A percentile compares a stretch with the other conserved stretches of the same genome.
Evolutionary conservation across 2,329 filamentous ascomycete species (phyloP).

Genomic region (Penicillium rolfsii): DNA sequence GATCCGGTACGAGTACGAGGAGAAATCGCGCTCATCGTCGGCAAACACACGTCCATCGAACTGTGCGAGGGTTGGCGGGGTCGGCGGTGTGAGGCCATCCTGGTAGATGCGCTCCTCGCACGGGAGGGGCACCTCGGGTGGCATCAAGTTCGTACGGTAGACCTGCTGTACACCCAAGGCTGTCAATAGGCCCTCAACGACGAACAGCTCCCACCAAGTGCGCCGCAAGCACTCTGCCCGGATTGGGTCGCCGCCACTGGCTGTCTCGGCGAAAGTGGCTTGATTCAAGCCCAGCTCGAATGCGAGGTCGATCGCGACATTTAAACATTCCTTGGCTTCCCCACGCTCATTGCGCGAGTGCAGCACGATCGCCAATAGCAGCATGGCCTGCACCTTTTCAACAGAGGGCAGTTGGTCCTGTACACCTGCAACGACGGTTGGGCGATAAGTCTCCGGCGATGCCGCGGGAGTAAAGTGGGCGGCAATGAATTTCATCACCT

Average conservation of each 20-base stretch:
- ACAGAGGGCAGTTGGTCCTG: constrained; percentile 51
- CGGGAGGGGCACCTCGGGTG: constrained; percentile 71
- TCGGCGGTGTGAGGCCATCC: constrained; percentile 58
- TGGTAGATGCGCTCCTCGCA: constrained; percentile 75
- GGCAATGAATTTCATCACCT: constrained; percentile 61
- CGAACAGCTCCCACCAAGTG: constrained; percentile 87
- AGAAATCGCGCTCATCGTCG: constrained; percentile 69
- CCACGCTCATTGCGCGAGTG: constrained; percentile 75
- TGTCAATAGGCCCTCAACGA: constrained; percentile 82
- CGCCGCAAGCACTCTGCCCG: constrained; percentile 82
- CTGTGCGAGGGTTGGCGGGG: constrained; percentile 68
- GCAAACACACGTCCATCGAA: constrained; percentile 78
- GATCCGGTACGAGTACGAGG: constrained; percentile 83
- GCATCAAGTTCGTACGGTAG: constrained; percentile 71
- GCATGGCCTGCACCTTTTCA: constrained; percentile 74
- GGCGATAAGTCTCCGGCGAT: constrained; percentile 51
- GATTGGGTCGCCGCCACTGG: constrained; percentile 67
- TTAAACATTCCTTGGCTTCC: constrained; percentile 68
- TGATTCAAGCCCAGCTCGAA: constrained; percentile 77
- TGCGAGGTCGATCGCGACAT: constrained; percentile 70
- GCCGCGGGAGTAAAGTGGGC: constrained; percentile 56
- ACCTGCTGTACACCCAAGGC: constrained; percentile 59
- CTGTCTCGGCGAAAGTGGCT: constrained; percentile 64
- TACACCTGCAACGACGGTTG: constrained; percentile 37
- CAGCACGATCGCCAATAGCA: constrained; percentile 75